Conservation (phyloP, 129 eudicot genomes). For the Lonicera japonica region DNA sequence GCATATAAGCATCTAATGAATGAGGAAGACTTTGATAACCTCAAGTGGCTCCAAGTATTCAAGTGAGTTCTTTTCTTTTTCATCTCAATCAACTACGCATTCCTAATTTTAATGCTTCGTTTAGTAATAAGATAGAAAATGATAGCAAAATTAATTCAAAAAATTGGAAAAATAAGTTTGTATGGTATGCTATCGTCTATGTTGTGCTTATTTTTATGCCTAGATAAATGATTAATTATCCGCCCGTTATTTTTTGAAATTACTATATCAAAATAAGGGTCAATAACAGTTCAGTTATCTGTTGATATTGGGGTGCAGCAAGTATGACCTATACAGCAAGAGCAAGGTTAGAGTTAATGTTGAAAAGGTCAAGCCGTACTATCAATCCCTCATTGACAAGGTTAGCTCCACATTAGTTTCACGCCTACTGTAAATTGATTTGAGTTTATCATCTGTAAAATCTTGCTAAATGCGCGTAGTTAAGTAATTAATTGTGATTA, state of each 20-base stretch:
- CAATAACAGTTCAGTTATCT: not conserved
- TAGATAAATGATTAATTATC: not conserved
- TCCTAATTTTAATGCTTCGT: no score
- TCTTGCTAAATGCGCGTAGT: not conserved
- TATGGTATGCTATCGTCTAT: no score
- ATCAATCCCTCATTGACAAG: slow-evolving; percentile 61
- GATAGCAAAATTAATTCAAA: no score
- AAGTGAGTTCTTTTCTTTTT: slow-evolving; percentile 27
- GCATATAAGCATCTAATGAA: slow-evolving; percentile 77
- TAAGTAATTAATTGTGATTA: not conserved
- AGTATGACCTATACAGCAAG: slow-evolving; percentile 81
- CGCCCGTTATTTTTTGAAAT: no score
- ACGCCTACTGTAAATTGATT: no score
- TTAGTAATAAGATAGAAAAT: no score
- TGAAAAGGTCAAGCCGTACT: slow-evolving; percentile 74
- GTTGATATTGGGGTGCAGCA: slow-evolving; percentile 24
- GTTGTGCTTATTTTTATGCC: no score
- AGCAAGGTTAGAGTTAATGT: slow-evolving; percentile 68
- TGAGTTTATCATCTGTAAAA: no score
- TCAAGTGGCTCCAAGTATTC: slow-evolving; percentile 77
- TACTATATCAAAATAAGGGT: not conserved
- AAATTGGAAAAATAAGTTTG: no score
- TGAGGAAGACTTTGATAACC: slow-evolving; percentile 63
- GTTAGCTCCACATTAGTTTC: slow-evolving; percentile 21
- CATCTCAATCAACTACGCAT: not conserved